Conservation (phyloP, 352 stramenopile species). For the Blastocystis sp. region DNA sequence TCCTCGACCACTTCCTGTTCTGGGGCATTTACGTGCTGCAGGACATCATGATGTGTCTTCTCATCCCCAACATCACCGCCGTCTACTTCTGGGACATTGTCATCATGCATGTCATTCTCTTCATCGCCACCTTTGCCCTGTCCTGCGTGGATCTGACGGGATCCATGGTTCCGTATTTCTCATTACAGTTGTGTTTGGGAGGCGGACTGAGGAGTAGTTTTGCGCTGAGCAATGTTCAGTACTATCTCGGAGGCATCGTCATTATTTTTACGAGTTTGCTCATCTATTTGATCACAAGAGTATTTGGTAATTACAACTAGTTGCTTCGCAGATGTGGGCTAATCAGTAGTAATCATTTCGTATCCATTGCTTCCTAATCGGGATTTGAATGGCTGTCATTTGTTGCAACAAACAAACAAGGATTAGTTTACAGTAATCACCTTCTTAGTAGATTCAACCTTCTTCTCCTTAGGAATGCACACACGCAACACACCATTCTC, state of each 20-base stretch:
- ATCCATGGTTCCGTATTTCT: slow-evolving; percentile 40
- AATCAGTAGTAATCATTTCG: slow-evolving; percentile 5
- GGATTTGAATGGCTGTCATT: no score
- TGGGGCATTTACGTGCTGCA: slow-evolving; percentile 31
- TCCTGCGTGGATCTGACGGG: neutral
- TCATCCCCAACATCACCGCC: slow-evolving; percentile 26
- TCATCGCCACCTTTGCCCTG: neutral
- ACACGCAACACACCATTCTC: slow-evolving; percentile 55
- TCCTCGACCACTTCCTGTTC: slow-evolving; percentile 25
- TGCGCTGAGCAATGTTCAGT: neutral
- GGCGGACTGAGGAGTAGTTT: neutral
- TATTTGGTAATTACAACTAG: slow-evolving; percentile 33
- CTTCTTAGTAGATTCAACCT: neutral
- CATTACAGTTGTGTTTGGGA: neutral
- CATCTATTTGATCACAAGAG: neutral
- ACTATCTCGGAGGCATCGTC: slow-evolving; percentile 18
- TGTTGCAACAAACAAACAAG: no score
- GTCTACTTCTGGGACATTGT: neutral
- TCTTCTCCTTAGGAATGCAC: neutral
- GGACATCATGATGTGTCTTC: slow-evolving; percentile 40
- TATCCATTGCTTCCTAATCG: no score
- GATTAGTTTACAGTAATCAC: slow-evolving; percentile 28
- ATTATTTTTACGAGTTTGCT: slow-evolving; percentile 25
- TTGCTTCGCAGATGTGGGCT: neutral
- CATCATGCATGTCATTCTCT: slow-evolving; percentile 1